These are phyloP conservation scores for Artomyces pyxidatus DNA, from an alignment of 768 basidiomycete genomes.

Conservation along the genomic window DNA sequence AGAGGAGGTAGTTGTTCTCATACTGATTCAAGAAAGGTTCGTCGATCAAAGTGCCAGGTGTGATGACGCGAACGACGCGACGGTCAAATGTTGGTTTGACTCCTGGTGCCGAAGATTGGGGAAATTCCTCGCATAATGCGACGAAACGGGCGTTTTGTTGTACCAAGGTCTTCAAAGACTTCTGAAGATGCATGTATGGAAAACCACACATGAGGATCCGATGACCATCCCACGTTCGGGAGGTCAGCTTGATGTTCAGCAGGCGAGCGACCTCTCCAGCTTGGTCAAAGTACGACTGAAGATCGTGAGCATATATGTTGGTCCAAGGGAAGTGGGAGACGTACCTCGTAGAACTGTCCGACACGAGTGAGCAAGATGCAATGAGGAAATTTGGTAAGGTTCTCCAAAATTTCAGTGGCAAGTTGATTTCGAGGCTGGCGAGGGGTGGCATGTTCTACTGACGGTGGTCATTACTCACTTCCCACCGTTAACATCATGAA, in stretches of 20 bases:
- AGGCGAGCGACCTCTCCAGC: conserved; percentile 68
- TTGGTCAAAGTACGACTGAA: conserved; percentile 90
- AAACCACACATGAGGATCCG: conserved; percentile 86
- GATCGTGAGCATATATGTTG: not conserved
- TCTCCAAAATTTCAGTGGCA: conserved; percentile 61
- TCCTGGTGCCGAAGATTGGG: conserved; percentile 35
- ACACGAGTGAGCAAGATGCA: conserved; percentile 88
- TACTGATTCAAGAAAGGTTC: conserved; percentile 80
- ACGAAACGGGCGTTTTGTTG: conserved; percentile 80
- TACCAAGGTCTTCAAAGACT: conserved; percentile 78
- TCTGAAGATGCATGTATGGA: conserved; percentile 77
- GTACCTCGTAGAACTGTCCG: conserved; percentile 92
- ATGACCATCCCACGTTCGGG: conserved; percentile 62
- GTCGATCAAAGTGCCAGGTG: conserved; percentile 91
- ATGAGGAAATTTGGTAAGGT: conserved; percentile 73
- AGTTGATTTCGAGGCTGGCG: conserved; percentile 35
- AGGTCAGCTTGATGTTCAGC: conserved; percentile 77
- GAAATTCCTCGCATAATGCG: conserved; percentile 91
- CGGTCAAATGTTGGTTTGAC: conserved; percentile 61
- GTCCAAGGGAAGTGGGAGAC: no score
- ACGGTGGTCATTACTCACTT: no score
- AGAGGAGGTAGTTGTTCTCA: conserved; percentile 86
- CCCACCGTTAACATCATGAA: no score
- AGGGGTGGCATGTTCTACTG: conserved; percentile 1
- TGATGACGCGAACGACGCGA: conserved; percentile 79